Base-by-base conservation (phyloP, 495 filamentous ascomycete genomes). In the Hypoxylon subgilvum region DNA sequence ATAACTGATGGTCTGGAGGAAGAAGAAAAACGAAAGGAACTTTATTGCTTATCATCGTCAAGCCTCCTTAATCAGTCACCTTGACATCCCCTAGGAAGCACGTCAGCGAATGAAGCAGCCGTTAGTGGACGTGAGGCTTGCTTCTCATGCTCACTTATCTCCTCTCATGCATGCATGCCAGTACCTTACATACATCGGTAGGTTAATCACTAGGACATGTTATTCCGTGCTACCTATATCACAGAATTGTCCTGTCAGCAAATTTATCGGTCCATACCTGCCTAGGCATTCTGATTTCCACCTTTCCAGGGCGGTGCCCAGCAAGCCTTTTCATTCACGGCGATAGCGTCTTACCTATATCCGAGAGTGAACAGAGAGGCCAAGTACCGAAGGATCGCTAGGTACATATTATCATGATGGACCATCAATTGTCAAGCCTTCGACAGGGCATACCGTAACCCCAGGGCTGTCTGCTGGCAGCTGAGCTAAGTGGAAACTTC, bases 361-460 rank as follows among this genome's bases (percentile, higher is more conserved):
- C 36, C 23, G 23, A 3, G 18, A 13, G 19, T 42, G 27, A 18
- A 4, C n/a, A n/a, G n/a, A n/a, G 30, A n/a, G 40, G 28, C 17
- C 42, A 50, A 50, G 39, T 54, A 61, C 50, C 44, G 50, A 45
- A 55, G 31, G 44, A 55, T 55, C 35, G 18, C 14, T 50, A n/a
- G n/a, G n/a, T n/a, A n/a, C n/a, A n/a, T n/a, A 22, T 46, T 23
- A 31, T 46, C 21, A 16, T 16, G 19, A 22, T 14, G 51, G 21
- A 8, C 23, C 4, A 8, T 34, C 28, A 4, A 23, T 38, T 25
- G 27, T 14, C 10, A 28, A 10, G 23, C 39, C 39, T 27, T 2
- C 5, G n/a, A n/a, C n/a, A n/a, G n/a, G n/a, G n/a, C n/a, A n/a
- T n/a, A n/a, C n/a, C n/a, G n/a, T n/a, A n/a, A n/a, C n/a, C n/a